Conservation (phyloP, 495 filamentous ascomycete genomes). For the Neurospora sp. region DNA sequence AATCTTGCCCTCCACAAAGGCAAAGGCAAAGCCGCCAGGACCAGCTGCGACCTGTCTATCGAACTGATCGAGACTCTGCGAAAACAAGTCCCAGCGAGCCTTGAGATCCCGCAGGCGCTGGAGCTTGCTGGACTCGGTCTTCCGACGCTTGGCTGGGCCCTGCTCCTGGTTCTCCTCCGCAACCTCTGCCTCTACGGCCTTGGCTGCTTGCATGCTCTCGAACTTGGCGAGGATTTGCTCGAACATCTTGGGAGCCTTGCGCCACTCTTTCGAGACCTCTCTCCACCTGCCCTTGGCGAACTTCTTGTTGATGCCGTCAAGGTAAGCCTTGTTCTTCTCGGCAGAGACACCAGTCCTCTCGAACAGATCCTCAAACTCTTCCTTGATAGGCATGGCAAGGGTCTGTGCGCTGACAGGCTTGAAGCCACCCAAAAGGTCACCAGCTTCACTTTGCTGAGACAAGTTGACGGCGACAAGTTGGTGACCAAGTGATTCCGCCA, state of each 20-base stretch:
- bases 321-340: slow-evolving; percentile 76
- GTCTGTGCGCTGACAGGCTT: slow-evolving; percentile 88
- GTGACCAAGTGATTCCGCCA: slow-evolving; percentile 70
- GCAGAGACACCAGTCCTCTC: slow-evolving; percentile 68
- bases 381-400: slow-evolving; percentile 80
- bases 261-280: slow-evolving; percentile 74
- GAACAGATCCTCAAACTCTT: slow-evolving; percentile 87
- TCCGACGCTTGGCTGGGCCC: slow-evolving; percentile 64
- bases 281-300: slow-evolving; percentile 77
- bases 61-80: slow-evolving; percentile 62
- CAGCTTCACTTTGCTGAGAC: slow-evolving; percentile 93
- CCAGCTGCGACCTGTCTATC: slow-evolving; percentile 71
- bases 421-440: slow-evolving; percentile 88
- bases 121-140: slow-evolving; percentile 56
- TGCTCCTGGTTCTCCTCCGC: slow-evolving; percentile 39
- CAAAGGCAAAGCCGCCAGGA: slow-evolving; percentile 78
- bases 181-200: slow-evolving; percentile 18
- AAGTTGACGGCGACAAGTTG: slow-evolving; percentile 86
- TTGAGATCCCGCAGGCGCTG: slow-evolving; percentile 47
- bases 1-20: slow-evolving; percentile 91
- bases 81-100: slow-evolving; percentile 72
- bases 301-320: slow-evolving; percentile 67
- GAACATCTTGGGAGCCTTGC: slow-evolving; percentile 78
- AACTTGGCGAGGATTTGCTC: slow-evolving; percentile 54
- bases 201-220: slow-evolving; percentile 22